These are phyloP conservation scores for Thymus quinquecostatus DNA, from an alignment of 257 asterid species.

Conservation along the genomic window DNA sequence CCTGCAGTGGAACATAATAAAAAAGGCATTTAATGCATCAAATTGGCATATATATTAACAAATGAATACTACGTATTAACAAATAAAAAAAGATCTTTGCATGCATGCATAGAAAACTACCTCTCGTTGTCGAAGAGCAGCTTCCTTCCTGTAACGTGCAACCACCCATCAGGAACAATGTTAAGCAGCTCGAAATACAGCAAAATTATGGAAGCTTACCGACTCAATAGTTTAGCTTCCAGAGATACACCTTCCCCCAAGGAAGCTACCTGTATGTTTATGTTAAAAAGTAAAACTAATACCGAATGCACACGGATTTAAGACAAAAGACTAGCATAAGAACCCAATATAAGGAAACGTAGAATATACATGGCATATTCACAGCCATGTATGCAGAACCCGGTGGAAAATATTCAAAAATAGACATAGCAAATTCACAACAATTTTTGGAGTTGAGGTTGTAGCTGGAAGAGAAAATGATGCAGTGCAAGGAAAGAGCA, in stretches of 20 bases:
- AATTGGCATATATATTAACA: conserved; percentile 10
- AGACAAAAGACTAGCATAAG: conserved; percentile 23
- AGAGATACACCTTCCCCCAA: conserved; percentile 96
- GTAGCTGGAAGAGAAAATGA: conserved; percentile 10
- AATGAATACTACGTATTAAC: conserved; percentile 7
- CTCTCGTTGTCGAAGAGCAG: conserved; percentile 96
- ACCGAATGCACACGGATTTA: conserved; percentile 25
- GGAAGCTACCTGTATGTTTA: conserved; percentile 75
- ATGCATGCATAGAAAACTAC: conserved; percentile 41
- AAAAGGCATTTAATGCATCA: conserved; percentile 11
- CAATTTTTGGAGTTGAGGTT: conserved; percentile 8
- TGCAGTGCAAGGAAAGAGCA: conserved; percentile 26
- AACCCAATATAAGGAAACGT: conserved; percentile 13
- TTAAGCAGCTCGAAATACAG: conserved; percentile 31
- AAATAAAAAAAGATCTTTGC: not conserved
- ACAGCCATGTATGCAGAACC: not conserved
- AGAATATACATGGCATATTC: conserved; percentile 4
- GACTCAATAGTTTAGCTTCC: conserved; percentile 90
- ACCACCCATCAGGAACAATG: conserved; percentile 43
- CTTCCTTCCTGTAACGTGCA: conserved; percentile 87
- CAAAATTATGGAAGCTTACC: conserved; percentile 50
- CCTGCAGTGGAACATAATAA: conserved; percentile 50
- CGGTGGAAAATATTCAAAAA: conserved; percentile 11
- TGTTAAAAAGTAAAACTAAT: conserved; percentile 19
- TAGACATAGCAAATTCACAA: conserved; percentile 13